Evolutionary conservation across 176 grass and related monocot genomes (phyloP).

Genomic region (Carex kokanica): DNA sequence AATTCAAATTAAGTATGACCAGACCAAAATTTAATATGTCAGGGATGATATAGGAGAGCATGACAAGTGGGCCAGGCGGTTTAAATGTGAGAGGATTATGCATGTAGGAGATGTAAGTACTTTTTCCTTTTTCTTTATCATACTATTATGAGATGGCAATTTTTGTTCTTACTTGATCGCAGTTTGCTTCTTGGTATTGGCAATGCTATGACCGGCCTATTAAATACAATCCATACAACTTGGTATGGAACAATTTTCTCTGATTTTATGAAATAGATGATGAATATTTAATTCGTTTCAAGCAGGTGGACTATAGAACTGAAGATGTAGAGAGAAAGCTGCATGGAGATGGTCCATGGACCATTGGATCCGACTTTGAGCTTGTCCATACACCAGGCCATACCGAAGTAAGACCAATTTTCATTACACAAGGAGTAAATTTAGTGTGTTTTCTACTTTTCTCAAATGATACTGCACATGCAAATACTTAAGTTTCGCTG

Average conservation of each 20-base stretch:
- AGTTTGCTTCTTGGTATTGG: background rate
- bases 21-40: background rate
- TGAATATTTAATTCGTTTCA: slow-evolving; percentile 4
- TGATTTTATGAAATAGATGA: background rate
- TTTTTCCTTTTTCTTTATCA: background rate
- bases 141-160: background rate
- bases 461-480: background rate
- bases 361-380: slow-evolving; percentile 55
- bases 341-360: slow-evolving; percentile 78
- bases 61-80: slow-evolving; percentile 60
- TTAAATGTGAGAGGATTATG: slow-evolving; percentile 73
- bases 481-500: background rate
- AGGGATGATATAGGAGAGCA: slow-evolving; percentile 88
- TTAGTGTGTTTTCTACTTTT: background rate
- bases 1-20: background rate
- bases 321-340: slow-evolving; percentile 71
- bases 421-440: background rate
- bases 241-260: background rate
- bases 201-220: background rate
- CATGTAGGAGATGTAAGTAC: slow-evolving; percentile 72
- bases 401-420: slow-evolving; percentile 55
- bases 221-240: background rate
- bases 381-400: slow-evolving; percentile 83
- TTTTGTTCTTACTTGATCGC: no score
- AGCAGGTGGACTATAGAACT: slow-evolving; percentile 55